phyloP scores from a whole-genome alignment of 2,329 filamentous ascomycete species.

The Phyllosticta citrichinensis region DNA sequence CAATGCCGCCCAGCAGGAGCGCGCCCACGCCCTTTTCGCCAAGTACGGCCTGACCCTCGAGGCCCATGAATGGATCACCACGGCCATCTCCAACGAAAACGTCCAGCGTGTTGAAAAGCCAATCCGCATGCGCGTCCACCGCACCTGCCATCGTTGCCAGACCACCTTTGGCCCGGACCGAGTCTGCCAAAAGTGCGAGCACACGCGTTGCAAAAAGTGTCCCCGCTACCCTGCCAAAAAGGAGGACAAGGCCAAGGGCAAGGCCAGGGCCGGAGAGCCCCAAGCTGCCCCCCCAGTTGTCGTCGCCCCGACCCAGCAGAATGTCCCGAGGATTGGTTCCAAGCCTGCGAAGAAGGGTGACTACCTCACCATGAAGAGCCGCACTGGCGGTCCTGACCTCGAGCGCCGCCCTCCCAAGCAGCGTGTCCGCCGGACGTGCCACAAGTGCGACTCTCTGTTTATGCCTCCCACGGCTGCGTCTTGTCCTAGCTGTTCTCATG shows the following conservation, averaged over 20 bases:
- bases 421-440: conserved; percentile 65
- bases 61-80: conserved; percentile 27
- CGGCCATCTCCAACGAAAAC: conserved; percentile 17
- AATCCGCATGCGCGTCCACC: conserved; percentile 67
- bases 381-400: conserved; percentile 58
- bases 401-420: conserved; percentile 63
- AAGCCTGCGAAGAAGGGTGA: conserved; percentile 26
- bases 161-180: conserved; percentile 63
- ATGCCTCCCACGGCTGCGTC: conserved; percentile 39
- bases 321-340: conserved; percentile 4
- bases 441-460: conserved; percentile 61
- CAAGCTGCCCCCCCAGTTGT: background rate
- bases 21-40: conserved; percentile 31
- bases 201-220: conserved; percentile 73
- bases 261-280: conserved; percentile 23
- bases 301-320: background rate
- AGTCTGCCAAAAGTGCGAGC: conserved; percentile 66
- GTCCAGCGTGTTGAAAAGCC: conserved; percentile 58
- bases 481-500: conserved; percentile 61
- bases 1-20: conserved; percentile 28
- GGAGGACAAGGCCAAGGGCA: conserved; percentile 25
- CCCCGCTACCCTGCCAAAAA: conserved; percentile 61
- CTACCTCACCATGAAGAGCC: conserved; percentile 54
- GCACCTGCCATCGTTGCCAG: conserved; percentile 72
- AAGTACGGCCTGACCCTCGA: conserved; percentile 34